Evolutionary conservation across 768 basidiomycete genomes (phyloP), one percentile per base, ranked within the genome.

Genomic region (Termitomyces sp.): DNA sequence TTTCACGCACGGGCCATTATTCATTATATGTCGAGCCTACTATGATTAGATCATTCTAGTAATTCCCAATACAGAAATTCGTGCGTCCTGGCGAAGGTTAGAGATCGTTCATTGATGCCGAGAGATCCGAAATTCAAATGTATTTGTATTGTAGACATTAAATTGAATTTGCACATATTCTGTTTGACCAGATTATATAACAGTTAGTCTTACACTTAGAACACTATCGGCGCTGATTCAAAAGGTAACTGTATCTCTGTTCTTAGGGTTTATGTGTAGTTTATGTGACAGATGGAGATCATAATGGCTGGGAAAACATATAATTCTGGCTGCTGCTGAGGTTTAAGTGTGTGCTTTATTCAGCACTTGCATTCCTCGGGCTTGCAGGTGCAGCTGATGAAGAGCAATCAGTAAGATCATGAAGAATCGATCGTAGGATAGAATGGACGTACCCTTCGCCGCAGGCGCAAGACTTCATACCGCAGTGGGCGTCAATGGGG

Each of bases 361-460:
- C 71, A 84, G 76, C 83, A 88, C 72, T 85, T 86, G 84, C 84
- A 86, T 59, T 80, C 78, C 51, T 77, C 80, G 54, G 81, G 67
- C 70, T 80, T 78, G 79, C 85, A 87, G 27, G 59, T 59, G 76
- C 85, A 88, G 61, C 84, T 87, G 57, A 16, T 46, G 18, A 43
- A 62, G 55, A 26, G 20, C 47, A 18, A 34, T 22, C 0, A 9
- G 14, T 49, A 14, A 8, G 2, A 8, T 34, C 1, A 22, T n/a
- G 20, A 31, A 22, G 44, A 20, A 31, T 9, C 1, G 3, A 18
- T 36, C 6, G 22, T n/a, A 7, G 18, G 26, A 58, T 46, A 3
- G 59, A 57, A 26, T 22, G 1, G 32, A 67, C 71, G 7, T 13
- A 84, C 84, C 48, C 70, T 24, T 64, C 71, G 58, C 83, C 83